phyloP scores from a whole-genome alignment of 306 rosid species.

The Alnus rubra region DNA sequence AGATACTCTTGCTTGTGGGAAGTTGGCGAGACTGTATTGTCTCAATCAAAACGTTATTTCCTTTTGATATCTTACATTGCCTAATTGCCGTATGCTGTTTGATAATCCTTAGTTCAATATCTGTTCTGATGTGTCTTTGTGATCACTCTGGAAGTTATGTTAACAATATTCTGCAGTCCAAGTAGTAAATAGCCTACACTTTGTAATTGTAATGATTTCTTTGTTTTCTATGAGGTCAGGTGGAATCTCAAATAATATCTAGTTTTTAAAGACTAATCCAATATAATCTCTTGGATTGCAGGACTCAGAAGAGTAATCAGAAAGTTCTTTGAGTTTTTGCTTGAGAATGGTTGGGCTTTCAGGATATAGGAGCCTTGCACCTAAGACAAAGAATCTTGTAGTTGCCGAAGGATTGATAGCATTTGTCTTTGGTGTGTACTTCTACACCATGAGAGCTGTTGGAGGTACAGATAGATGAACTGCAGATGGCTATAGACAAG shows the following conservation, averaged over 20 bases:
- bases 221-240: too few relatives aligned
- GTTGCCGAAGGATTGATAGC: conserved; percentile 85
- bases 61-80: not conserved
- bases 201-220: too few relatives aligned
- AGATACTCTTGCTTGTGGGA: not conserved
- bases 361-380: conserved; percentile 53
- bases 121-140: not conserved
- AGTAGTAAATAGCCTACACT: too few relatives aligned
- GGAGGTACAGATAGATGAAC: conserved; percentile 91
- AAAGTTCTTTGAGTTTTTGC: conserved; percentile 14
- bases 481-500: conserved; percentile 79
- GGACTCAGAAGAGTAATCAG: conserved; percentile 6
- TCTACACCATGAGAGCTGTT: conserved; percentile 94
- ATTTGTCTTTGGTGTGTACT: conserved; percentile 78
- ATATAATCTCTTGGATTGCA: not conserved
- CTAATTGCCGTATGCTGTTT: not conserved
- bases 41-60: not conserved
- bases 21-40: not conserved
- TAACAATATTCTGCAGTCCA: not conserved
- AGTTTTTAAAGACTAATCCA: not conserved
- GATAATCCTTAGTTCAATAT: not conserved
- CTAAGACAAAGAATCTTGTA: conserved; percentile 68
- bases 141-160: not conserved
- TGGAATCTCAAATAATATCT: not conserved
- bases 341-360: conserved; percentile 60